These are phyloP conservation scores for Grifola frondosa DNA, from an alignment of 1,284 basidiomycete genomes.

Conservation along the genomic window DNA sequence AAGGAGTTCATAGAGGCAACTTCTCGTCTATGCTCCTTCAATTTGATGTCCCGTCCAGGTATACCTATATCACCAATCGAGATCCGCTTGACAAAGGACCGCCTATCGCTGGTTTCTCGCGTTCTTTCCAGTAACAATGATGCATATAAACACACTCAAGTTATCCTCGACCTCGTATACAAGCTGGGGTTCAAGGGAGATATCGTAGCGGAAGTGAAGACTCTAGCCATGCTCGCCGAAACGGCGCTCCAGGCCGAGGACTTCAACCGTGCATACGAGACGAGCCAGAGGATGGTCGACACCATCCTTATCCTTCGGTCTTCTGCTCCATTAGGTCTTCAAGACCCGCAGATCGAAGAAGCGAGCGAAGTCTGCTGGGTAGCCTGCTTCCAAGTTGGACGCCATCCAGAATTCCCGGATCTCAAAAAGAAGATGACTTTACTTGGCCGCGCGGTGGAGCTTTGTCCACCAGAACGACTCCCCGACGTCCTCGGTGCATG, in stretches of 20 bases:
- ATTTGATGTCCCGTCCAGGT: conserved; percentile 71
- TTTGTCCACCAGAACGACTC: conserved; percentile 83
- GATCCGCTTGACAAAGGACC: conserved; percentile 85
- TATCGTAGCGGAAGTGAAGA: conserved; percentile 71
- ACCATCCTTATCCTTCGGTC: conserved; percentile 51
- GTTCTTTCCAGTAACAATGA: conserved; percentile 81
- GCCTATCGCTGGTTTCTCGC: conserved; percentile 77
- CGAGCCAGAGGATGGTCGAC: conserved; percentile 70
- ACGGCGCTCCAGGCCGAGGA: conserved; percentile 81
- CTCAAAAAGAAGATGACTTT: conserved; percentile 65
- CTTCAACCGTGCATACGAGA: conserved; percentile 70
- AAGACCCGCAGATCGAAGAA: conserved; percentile 51
- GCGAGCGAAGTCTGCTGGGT: conserved; percentile 85
- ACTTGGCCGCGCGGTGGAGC: conserved; percentile 80
- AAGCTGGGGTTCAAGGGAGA: conserved; percentile 83
- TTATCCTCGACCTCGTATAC: conserved; percentile 83
- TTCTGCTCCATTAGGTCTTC: conserved; percentile 33
- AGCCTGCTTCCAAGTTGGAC: conserved; percentile 82
- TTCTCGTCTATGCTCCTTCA: conserved; percentile 80
- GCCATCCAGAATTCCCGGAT: conserved; percentile 74
- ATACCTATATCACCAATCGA: conserved; percentile 85
- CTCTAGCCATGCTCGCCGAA: conserved; percentile 85
- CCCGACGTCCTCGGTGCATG: conserved; percentile 73
- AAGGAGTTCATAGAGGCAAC: conserved; percentile 95
- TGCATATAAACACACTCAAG: conserved; percentile 86